Evolutionary conservation across 768 basidiomycete genomes (phyloP), one percentile per base, ranked within the genome.

Genomic region (Trametes sanguinea): DNA sequence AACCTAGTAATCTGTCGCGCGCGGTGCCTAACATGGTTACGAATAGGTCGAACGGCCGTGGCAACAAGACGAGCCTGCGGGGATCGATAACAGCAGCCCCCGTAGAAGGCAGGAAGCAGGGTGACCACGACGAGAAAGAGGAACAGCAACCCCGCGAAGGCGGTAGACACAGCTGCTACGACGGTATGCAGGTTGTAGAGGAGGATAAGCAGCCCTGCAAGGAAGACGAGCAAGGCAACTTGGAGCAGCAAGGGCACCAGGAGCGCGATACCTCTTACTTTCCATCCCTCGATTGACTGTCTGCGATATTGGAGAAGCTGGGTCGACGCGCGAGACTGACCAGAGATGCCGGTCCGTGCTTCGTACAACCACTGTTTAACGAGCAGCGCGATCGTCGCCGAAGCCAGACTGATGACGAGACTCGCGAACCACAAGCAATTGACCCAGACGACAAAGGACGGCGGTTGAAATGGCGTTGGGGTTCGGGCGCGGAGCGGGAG

Each of bases 291-390:
- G 39, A 72, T 63, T 9, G 60, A 67, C 6, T 68, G 53, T 51
- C 62, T 63, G 8, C 72, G 68, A 14, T 67, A 67, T 13, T 72
- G 71, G 2, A 68, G 67, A 3, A 64, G 52, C 8, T 64, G 65
- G 1, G 65, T 65, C 22, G 65, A 59, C 16, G 65, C 67, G 6
- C 68, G 66, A 1, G 71, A 54, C n/a, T 65, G 62, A 2, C 65
- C 65, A 9, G 69, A 66, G 27, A 64, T 54, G 14, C 59, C 59
- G 8, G 64, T 37, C 17, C 46, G 56, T 22, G 50, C 69, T 70
- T 68, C 65, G 30, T 64, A 63, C 1, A 72, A 17, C 72, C 69
- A 72, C 48, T 73, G 71, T 53, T 72, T 74, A 7, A 69, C 67
- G 7, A 70, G 55, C 45, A 70, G 65, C 22, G 67, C 65, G 40